Evolutionary conservation across 2,329 filamentous ascomycete species (phyloP).

Genomic region (Cercospora janseana): DNA sequence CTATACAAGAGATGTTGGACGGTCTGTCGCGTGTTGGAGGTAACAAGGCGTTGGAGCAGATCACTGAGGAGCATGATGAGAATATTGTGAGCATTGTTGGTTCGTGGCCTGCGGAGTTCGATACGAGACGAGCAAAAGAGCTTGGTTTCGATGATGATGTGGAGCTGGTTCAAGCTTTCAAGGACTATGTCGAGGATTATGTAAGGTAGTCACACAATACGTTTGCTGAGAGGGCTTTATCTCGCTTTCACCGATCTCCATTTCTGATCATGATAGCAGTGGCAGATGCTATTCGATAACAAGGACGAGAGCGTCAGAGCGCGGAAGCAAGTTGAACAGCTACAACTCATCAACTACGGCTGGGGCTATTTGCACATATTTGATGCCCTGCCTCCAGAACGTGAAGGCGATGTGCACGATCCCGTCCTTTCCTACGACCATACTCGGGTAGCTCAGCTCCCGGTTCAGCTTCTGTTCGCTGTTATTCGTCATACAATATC

Average conservation of each 20-base stretch:
- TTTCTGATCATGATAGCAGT: no score
- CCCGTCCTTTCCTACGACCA: conserved; percentile 10
- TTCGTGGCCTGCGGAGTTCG: not conserved
- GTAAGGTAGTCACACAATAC: not conserved
- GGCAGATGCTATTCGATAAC: no score
- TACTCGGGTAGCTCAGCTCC: conserved; percentile 24
- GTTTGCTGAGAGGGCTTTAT: no score
- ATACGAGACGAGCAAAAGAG: not conserved
- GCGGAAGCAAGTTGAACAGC: no score
- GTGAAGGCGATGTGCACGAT: conserved; percentile 22
- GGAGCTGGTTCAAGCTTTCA: conserved; percentile 4
- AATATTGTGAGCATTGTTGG: not conserved
- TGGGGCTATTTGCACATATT: conserved; percentile 18
- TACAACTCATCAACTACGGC: conserved; percentile 1
- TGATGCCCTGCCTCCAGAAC: conserved; percentile 25
- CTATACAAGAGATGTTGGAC: conserved; percentile 9
- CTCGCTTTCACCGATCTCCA: no score
- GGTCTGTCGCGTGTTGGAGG: conserved; percentile 4
- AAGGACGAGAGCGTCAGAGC: no score
- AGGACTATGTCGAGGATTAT: conserved; percentile 8
- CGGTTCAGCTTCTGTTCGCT: conserved; percentile 25
- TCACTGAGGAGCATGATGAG: not conserved
- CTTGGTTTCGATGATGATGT: conserved; percentile 7
- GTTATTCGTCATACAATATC: conserved; percentile 27
- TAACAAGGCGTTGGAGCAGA: not conserved